phyloP scores from a whole-genome alignment of 345 rosid genomes.

The Salix exigua region DNA sequence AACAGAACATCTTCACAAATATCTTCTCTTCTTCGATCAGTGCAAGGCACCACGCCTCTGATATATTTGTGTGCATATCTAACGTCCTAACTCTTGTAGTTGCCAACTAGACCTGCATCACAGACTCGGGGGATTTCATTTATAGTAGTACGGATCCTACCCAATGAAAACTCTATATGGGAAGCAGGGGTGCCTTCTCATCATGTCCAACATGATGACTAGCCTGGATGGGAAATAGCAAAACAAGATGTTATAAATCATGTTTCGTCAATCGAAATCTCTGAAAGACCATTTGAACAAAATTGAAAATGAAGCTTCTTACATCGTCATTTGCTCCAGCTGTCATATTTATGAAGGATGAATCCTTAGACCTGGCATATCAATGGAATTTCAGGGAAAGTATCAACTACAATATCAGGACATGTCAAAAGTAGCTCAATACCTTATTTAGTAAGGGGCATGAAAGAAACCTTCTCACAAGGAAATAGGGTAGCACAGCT shows the following conservation, averaged over 20 bases:
- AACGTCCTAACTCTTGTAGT: not conserved
- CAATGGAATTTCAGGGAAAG: not conserved
- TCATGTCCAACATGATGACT: conserved; percentile 49
- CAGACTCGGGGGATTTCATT: not conserved
- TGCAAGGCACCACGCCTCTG: not conserved
- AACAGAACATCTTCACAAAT: not conserved
- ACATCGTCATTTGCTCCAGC: conserved; percentile 98
- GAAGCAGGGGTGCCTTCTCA: conserved; percentile 59
- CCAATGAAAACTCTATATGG: conserved; percentile 30
- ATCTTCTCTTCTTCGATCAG: not conserved
- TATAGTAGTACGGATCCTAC: not conserved
- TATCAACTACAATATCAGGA: not conserved
- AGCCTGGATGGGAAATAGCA: conserved; percentile 30
- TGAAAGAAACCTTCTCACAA: not conserved
- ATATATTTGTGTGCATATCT: not conserved
- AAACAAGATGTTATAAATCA: not conserved
- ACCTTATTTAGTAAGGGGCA: not conserved
- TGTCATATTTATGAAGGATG: conserved; percentile 71
- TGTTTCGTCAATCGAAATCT: not conserved
- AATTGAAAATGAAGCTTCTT: not conserved
- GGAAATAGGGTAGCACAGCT: not conserved
- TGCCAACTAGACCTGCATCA: not conserved
- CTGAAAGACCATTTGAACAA: not conserved
- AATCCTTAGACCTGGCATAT: conserved; percentile 63
- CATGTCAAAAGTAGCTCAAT: not conserved